These are phyloP conservation scores for Arthrobotrys musiformis DNA, from an alignment of 2,329 filamentous ascomycete genomes.

Conservation along the genomic window DNA sequence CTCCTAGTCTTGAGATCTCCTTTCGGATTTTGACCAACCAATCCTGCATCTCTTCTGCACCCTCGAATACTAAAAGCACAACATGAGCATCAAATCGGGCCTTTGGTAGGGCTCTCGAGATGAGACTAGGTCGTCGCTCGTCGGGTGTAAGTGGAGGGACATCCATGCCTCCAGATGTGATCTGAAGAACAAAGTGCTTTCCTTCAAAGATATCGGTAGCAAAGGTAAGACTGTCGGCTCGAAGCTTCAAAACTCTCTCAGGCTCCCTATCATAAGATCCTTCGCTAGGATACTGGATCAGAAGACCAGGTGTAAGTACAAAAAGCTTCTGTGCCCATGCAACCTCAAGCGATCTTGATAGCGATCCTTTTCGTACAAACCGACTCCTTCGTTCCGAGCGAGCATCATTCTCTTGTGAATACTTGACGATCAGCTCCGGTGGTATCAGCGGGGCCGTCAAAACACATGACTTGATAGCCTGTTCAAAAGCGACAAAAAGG, in stretches of 20 bases:
- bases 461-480: slow-evolving; percentile 42
- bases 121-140: slow-evolving; percentile 49
- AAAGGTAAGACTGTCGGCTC: slow-evolving; percentile 40
- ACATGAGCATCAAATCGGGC: slow-evolving; percentile 47
- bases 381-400: slow-evolving; percentile 44
- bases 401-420: slow-evolving; percentile 37
- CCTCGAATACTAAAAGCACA: slow-evolving; percentile 49
- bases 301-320: slow-evolving; percentile 34
- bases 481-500: slow-evolving; percentile 49
- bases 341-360: slow-evolving; percentile 40
- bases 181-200: slow-evolving; percentile 49
- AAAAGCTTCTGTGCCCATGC: slow-evolving; percentile 45
- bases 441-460: slow-evolving; percentile 46
- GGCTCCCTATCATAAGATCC: slow-evolving; percentile 53
- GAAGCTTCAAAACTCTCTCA: slow-evolving; percentile 47
- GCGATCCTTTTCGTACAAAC: slow-evolving; percentile 46
- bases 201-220: slow-evolving; percentile 53
- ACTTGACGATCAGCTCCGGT: slow-evolving; percentile 46
- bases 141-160: slow-evolving; percentile 39
- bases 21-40: slow-evolving; percentile 49
- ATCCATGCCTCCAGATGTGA: slow-evolving; percentile 38
- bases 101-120: slow-evolving; percentile 37
- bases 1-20: slow-evolving; percentile 45
- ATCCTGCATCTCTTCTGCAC: slow-evolving; percentile 55
- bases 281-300: slow-evolving; percentile 48